Conservation (phyloP, 805 yeast genomes). For the Millerago galiae region DNA sequence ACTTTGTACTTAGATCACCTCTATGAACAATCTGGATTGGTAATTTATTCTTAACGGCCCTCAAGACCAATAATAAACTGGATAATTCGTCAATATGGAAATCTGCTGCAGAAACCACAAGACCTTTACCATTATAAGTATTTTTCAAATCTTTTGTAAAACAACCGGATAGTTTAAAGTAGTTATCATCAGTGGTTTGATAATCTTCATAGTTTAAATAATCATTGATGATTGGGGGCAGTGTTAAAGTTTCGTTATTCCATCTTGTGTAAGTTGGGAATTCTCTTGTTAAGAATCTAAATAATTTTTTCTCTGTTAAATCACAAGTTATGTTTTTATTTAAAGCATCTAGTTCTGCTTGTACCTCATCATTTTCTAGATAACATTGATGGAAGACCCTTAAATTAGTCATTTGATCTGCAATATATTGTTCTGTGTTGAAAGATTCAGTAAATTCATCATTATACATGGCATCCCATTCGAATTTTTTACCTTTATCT, state of each 20-base stretch:
- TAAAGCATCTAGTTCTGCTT: conserved; percentile 7
- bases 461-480: conserved; percentile 17
- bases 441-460: conserved; percentile 11
- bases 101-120: conserved; percentile 32
- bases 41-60: conserved; percentile 28
- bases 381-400: conserved; percentile 25
- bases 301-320: conserved; percentile 29
- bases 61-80: conserved; percentile 36
- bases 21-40: conserved; percentile 38
- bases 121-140: conserved; percentile 32
- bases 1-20: conserved; percentile 29
- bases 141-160: conserved; percentile 23
- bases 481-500: conserved; percentile 7
- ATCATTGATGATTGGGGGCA: conserved; percentile 13
- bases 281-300: conserved; percentile 35
- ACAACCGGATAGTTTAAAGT: conserved; percentile 5
- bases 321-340: conserved; percentile 13
- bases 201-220: conserved; percentile 8
- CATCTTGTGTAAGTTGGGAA: conserved; percentile 36
- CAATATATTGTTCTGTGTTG: conserved; percentile 19
- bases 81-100: conserved; percentile 27
- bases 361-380: conserved; percentile 4
- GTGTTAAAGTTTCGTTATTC: conserved; percentile 27
- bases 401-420: conserved; percentile 19
- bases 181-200: neutral